Conservation (phyloP, 768 basidiomycete species). For the Dictyophora rubrovolvata region DNA sequence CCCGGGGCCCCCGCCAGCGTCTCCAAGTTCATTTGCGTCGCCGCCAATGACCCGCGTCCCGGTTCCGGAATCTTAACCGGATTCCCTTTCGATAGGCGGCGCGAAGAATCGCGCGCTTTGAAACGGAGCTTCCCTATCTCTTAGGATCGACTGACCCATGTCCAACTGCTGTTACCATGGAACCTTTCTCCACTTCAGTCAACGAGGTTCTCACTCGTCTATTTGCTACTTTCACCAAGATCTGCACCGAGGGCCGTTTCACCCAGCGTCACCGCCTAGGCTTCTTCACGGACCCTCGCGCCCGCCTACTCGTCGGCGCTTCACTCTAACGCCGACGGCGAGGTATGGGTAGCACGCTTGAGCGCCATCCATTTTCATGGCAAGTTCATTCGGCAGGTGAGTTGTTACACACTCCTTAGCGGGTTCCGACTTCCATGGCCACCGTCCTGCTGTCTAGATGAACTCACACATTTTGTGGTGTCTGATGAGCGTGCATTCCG, state of each 20-base stretch:
- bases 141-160: conserved; percentile 82
- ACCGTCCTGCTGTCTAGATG: conserved; percentile 77
- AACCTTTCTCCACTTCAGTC: conserved; percentile 86
- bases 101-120: conserved; percentile 53
- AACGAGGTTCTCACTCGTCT: conserved; percentile 80
- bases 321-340: conserved; percentile 50
- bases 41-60: no score
- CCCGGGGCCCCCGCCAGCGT: no score
- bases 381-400: conserved; percentile 87
- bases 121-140: conserved; percentile 69
- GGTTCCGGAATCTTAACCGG: no score
- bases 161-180: conserved; percentile 81
- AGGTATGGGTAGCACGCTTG: conserved; percentile 80
- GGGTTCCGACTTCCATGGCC: conserved; percentile 80
- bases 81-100: no score
- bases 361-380: conserved; percentile 89
- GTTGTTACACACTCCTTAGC: conserved; percentile 84
- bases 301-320: conserved; percentile 67
- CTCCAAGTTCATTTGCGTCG: no score
- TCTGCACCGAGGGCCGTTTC: conserved; percentile 76
- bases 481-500: conserved; percentile 76
- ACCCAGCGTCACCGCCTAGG: conserved; percentile 65
- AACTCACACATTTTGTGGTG: conserved; percentile 78
- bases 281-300: conserved; percentile 68
- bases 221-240: conserved; percentile 87